Base-by-base conservation (phyloP, 352 stramenopile species). In the Globisporangium cylindrosporum region DNA sequence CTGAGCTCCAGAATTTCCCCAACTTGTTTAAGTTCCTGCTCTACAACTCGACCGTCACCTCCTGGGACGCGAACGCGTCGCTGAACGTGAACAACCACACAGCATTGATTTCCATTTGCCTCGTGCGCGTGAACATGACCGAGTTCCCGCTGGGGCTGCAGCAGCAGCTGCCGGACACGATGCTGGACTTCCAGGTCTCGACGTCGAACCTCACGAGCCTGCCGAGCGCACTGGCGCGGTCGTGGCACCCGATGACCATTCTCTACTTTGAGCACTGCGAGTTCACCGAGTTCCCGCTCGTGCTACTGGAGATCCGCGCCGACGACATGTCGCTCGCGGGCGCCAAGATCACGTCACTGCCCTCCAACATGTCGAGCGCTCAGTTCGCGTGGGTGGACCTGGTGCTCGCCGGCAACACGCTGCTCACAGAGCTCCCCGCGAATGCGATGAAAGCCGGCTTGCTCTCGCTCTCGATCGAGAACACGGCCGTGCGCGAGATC, bases 41-140 rank as follows among this genome's bases (percentile, higher is more conserved):
- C 15, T 82, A 79, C 68, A 82, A 82, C 61, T 73, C 70, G 32
- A 80, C 64, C 4, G 71, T 82, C 48, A 62, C 67, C 2, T 60
- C 48, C 12, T 80, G 75, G 73, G 49, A 72, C 20, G 7, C 32
- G 22, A 65, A 3, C 5, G 70, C 73, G 7, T 77, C 75, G 27
- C 32, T 82, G 4, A 77, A 76, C 34, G n/a, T 48, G 9, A 38
- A 29, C 36, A 68, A 49, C 22, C 73, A 82, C 54, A 41, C 62
- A 4, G 20, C 67, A 24, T 36, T 73, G 4, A 32, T 69, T 8
- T 73, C 62, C 9, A 55, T 73, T 22, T 56, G 55, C 6, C 57
- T 73, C 49, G 62, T 73, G 46, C 62, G 46, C 18, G 62, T 61
- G 25, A 69, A 73, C 46, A 73, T 73, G 67, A 62, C 67, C 20